A percentile compares a stretch with the other conserved stretches of the same genome.
These are phyloP conservation scores for Paragyromitra xinjiangensis DNA, from an alignment of 495 filamentous ascomycete species.

Conservation along the genomic window DNA sequence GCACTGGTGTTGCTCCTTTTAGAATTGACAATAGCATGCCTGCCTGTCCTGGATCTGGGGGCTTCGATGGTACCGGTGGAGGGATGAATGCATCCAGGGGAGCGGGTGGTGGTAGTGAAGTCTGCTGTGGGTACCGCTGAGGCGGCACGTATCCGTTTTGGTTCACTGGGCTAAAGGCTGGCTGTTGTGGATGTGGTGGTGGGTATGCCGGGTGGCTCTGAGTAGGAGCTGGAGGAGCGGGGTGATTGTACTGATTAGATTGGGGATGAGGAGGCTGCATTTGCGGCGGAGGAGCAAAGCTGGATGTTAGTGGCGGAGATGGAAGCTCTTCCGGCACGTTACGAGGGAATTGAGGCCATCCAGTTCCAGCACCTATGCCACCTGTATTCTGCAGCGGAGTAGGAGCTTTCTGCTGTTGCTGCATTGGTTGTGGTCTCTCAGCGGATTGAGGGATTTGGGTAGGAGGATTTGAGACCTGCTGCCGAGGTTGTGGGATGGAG, in stretches of 20 bases:
- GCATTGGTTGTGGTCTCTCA: conserved; percentile 5
- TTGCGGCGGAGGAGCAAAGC: conserved; percentile 21
- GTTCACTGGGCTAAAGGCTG: conserved; percentile 11
- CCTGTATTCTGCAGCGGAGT: conserved; percentile 5
- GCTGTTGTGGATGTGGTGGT: conserved; percentile 13
- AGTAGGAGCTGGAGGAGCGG: conserved; percentile 67
- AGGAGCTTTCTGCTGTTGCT: conserved; percentile 21
- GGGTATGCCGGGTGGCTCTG: conserved; percentile 67
- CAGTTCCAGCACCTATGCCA: conserved; percentile 30
- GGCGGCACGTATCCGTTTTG: conserved; percentile 19
- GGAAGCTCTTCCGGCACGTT: conserved; percentile 39
- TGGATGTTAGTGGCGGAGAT: conserved; percentile 50
- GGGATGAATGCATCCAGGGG: conserved; percentile 36
- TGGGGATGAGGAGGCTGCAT: conserved; percentile 10
- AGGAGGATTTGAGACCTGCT: background rate
- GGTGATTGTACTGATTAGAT: conserved; percentile 63
- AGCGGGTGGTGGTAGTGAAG: conserved; percentile 26
- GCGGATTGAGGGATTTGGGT: conserved; percentile 1
- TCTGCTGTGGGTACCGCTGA: conserved; percentile 16
- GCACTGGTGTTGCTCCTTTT: conserved; percentile 48
- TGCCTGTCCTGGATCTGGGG: conserved; percentile 47
- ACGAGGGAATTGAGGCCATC: conserved; percentile 46
- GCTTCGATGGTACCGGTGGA: conserved; percentile 24
- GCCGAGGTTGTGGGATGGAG: background rate
- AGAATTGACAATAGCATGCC: conserved; percentile 53